Conservation (phyloP, 768 basidiomycete genomes). For the Exsudoporus frostii region DNA sequence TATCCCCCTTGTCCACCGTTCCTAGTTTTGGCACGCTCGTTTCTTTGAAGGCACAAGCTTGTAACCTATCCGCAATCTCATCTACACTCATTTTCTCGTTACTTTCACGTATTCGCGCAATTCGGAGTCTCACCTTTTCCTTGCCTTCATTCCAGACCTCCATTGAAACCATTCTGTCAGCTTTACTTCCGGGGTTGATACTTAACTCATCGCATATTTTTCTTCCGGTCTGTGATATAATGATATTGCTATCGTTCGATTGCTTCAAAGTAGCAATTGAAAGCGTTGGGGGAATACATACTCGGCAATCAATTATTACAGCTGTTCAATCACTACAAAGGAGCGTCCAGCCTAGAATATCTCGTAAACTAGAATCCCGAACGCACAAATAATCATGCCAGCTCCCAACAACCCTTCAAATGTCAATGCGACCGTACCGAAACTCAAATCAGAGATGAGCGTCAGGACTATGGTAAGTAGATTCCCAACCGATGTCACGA, state of each 20-base stretch:
- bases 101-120: constrained; percentile 16
- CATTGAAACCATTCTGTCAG: constrained; percentile 19
- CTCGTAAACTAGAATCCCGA: constrained; percentile 75
- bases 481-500: constrained; percentile 84
- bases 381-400: constrained; percentile 76
- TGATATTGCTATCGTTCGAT: constrained; percentile 31
- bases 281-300: neutral
- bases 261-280: neutral
- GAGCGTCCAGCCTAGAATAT: constrained; percentile 41
- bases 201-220: constrained; percentile 36
- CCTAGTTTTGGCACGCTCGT: constrained; percentile 22
- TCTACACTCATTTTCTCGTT: constrained; percentile 30
- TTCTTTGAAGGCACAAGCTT: constrained; percentile 30
- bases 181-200: constrained; percentile 27
- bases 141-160: constrained; percentile 9
- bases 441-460: constrained; percentile 71
- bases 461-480: constrained; percentile 94
- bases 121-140: constrained; percentile 10
- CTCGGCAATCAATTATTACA: neutral
- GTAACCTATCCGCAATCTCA: constrained; percentile 32
- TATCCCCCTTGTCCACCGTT: constrained; percentile 22
- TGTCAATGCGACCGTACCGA: constrained; percentile 65
- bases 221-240: constrained; percentile 40
- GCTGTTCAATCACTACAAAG: neutral
- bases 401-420: constrained; percentile 74